phyloP scores from a whole-genome alignment of 225 moss, liverwort and hornwort species.

The Ulota crispa region DNA sequence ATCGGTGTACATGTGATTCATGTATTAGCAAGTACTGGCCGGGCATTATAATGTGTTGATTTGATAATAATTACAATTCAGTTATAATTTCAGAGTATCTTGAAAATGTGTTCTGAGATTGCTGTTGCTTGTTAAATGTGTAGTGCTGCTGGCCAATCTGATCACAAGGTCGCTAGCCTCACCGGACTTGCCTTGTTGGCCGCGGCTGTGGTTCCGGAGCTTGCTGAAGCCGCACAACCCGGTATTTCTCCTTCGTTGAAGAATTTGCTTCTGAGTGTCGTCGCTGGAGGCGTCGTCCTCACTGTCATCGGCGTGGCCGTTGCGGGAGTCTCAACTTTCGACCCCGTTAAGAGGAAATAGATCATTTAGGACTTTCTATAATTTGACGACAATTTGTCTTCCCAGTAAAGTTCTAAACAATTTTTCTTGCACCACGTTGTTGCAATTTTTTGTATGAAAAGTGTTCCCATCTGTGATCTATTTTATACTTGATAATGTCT shows the following conservation, averaged over 20 bases:
- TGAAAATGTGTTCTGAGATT: not conserved
- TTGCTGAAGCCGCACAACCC: constrained; percentile 83
- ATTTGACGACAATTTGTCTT: constrained; percentile 43
- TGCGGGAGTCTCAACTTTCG: constrained; percentile 89
- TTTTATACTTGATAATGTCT: no score
- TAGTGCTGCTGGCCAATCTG: constrained; percentile 66
- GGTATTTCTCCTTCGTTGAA: constrained; percentile 88
- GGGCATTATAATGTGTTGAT: no score
- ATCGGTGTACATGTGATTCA: not conserved
- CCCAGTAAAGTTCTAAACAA: constrained; percentile 28
- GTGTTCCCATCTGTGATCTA: not conserved
- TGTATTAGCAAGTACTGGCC: no score
- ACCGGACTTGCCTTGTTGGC: constrained; percentile 73
- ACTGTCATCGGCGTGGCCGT: constrained; percentile 59
- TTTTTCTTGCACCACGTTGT: constrained; percentile 19
- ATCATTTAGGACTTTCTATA: constrained; percentile 23
- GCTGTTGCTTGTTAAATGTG: not conserved
- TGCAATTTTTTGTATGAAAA: not conserved
- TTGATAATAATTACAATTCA: no score
- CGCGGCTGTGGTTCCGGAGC: constrained; percentile 76
- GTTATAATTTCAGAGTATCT: not conserved
- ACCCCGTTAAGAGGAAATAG: constrained; percentile 90
- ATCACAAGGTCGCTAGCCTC: constrained; percentile 51
- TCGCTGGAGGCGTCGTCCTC: constrained; percentile 74
- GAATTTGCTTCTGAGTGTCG: constrained; percentile 85